Base-by-base conservation (phyloP, 345 rosid genomes). In the Camelina laxa region DNA sequence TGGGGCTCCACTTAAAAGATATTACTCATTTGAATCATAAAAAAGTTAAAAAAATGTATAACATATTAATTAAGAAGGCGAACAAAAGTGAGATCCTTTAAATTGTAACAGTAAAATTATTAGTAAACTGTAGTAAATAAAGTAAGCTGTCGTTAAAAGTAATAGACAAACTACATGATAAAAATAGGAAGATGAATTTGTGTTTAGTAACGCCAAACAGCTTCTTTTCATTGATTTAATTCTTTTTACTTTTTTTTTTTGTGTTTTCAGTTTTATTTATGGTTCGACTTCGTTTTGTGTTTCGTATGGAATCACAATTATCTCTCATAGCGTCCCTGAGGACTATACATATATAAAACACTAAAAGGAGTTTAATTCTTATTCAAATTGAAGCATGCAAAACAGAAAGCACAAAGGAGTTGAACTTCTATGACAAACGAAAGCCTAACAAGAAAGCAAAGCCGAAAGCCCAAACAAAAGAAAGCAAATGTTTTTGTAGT, bases 1-100 rank as follows among this genome's bases (percentile, higher is more conserved):
- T 61, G 35, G 19, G 67, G 51, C 67, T 42, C 67, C 67, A 62
- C 51, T 62, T 42, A 7, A 7, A 62, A 9, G 14, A 41, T 21
- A 14, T 42, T 61, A 42, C 51, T 42, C 36, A 42, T 42, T 3
- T 8, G 15, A 14, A 13, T 15, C 11, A 21, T 22, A 9, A 1
- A 41, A 41, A 61, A 21, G 50, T 39, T 60, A 1, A 21, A 39
- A 21, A 39, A 4, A 31, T 3, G 22, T 36, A 17, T 60, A 6
- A 38, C 24, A 22, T 22, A 22, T 22, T 21, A 38, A 60, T 24
- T 4, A 19, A 19, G 4, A 36, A 39, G 27, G 9, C 65, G 6
- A 59, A 19, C 19, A 17, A 60, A 39, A 14, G 49, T 20, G 47
- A 21, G 19, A 41, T 61, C 13, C 13, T 21, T 21, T 38, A 21